Conservation (phyloP, 2,329 filamentous ascomycete genomes). For the Penicillium aurantiogriseum region DNA sequence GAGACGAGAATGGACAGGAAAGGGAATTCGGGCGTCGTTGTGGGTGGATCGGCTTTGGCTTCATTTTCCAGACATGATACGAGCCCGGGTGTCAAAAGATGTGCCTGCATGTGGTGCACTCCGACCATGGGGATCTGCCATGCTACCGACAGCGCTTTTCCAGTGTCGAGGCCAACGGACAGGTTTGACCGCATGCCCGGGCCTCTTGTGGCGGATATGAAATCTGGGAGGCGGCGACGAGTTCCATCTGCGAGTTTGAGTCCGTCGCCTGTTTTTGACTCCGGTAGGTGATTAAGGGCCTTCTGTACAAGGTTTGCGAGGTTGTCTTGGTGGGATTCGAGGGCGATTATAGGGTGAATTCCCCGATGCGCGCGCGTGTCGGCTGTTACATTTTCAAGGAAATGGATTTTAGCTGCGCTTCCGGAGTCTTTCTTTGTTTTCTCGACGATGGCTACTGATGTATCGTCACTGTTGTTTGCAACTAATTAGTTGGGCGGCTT, state of each 20-base stretch:
- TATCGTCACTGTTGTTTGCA: slow-evolving; percentile 72
- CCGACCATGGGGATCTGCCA: slow-evolving; percentile 81
- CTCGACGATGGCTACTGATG: slow-evolving; percentile 78
- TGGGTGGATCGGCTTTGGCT: slow-evolving; percentile 5
- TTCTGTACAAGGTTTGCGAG: slow-evolving; percentile 67
- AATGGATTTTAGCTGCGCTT: slow-evolving; percentile 60
- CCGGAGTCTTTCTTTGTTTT: slow-evolving; percentile 39
- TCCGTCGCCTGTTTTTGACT: slow-evolving; percentile 21
- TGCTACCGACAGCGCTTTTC: slow-evolving; percentile 81
- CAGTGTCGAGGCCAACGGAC: slow-evolving; percentile 73
- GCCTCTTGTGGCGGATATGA: slow-evolving; percentile 85
- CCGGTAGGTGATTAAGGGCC: slow-evolving; percentile 59
- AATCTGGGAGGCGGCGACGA: slow-evolving; percentile 62
- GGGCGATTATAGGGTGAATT: slow-evolving; percentile 74
- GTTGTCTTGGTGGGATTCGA: slow-evolving; percentile 70
- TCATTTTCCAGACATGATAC: slow-evolving; percentile 58
- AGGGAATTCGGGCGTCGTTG: slow-evolving; percentile 62
- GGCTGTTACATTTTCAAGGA: slow-evolving; percentile 77
- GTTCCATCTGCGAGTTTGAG: slow-evolving; percentile 25
- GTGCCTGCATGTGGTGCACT: slow-evolving; percentile 97
- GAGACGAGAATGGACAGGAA: slow-evolving; percentile 88
- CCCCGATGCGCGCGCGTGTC: slow-evolving; percentile 73
- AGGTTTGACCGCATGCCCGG: slow-evolving; percentile 84
- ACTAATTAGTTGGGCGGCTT: not conserved
- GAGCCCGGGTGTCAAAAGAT: slow-evolving; percentile 83